Percentiles rank a stretch among this genome's conserved stretches.
phyloP scores from a whole-genome alignment of 345 rosid genomes.

The Passiflora organensis region DNA sequence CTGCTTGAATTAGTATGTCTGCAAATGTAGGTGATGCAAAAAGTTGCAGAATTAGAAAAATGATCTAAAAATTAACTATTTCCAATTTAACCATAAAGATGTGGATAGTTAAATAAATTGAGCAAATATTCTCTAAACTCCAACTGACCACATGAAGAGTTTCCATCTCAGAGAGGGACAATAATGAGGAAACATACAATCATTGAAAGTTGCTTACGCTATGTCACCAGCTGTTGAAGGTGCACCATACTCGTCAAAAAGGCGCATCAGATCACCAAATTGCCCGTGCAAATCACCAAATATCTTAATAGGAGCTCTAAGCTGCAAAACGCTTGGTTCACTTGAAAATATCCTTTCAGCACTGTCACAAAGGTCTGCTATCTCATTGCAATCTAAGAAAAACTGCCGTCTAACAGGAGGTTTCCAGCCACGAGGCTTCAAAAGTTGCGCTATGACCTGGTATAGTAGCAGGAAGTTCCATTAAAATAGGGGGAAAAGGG shows the following conservation, averaged over 20 bases:
- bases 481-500: neutral
- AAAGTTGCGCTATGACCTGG: constrained; percentile 80
- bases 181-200: too few species aligned
- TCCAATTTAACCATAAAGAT: too few species aligned
- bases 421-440: constrained; percentile 98
- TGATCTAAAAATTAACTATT: too few species aligned
- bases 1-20: neutral
- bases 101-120: too few species aligned
- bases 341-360: constrained; percentile 78
- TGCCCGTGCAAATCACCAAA: constrained; percentile 99
- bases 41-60: too few species aligned
- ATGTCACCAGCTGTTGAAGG: constrained; percentile 99
- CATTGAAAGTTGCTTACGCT: constrained; percentile 72
- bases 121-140: too few species aligned
- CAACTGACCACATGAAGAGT: too few species aligned
- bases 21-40: too few species aligned
- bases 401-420: constrained; percentile 92
- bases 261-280: constrained; percentile 99
- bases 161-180: too few species aligned
- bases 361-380: constrained; percentile 88
- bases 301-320: constrained; percentile 84
- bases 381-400: constrained; percentile 94
- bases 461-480: neutral
- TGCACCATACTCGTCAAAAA: constrained; percentile 94
- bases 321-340: constrained; percentile 87